phyloP scores from a whole-genome alignment of 441 rosid species.

The Hura crepitans region DNA sequence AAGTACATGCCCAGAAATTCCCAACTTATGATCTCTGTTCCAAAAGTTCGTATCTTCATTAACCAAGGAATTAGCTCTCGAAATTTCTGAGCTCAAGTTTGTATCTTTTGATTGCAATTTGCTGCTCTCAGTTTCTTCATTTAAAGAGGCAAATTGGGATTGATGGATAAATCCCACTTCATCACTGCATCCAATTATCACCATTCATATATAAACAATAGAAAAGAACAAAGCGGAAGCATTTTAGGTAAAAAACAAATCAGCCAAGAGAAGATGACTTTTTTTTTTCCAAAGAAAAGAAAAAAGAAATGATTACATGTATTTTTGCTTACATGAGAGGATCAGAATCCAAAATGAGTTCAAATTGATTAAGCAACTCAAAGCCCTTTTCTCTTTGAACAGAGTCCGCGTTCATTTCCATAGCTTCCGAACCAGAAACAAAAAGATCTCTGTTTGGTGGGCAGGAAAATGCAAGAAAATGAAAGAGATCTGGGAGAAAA shows the following conservation, averaged over 20 bases:
- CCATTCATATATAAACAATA: background rate
- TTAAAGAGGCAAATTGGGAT: conserved; percentile 56
- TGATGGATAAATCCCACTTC: conserved; percentile 87
- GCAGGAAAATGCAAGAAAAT: conserved; percentile 1
- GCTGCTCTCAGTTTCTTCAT: conserved; percentile 29
- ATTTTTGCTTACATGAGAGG: conserved; percentile 54
- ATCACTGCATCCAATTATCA: conserved; percentile 42
- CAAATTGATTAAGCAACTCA: conserved; percentile 49
- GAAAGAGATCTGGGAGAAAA: background rate
- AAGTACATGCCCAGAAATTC: conserved; percentile 61
- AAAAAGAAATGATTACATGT: background rate
- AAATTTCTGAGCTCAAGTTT: conserved; percentile 10
- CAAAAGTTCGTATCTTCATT: conserved; percentile 42
- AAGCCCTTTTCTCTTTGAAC: conserved; percentile 24
- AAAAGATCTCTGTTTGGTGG: background rate
- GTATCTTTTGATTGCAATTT: conserved; percentile 17
- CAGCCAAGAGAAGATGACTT: background rate
- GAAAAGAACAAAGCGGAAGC: background rate
- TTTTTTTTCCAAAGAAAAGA: background rate
- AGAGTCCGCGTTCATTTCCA: conserved; percentile 29
- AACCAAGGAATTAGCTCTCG: background rate
- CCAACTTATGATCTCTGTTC: conserved; percentile 73
- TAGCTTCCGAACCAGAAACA: background rate
- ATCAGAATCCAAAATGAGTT: conserved; percentile 62
- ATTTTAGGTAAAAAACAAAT: background rate